Evolutionary conservation across 805 yeast species (phyloP).

Genomic region (Myxozyma neotropica): DNA sequence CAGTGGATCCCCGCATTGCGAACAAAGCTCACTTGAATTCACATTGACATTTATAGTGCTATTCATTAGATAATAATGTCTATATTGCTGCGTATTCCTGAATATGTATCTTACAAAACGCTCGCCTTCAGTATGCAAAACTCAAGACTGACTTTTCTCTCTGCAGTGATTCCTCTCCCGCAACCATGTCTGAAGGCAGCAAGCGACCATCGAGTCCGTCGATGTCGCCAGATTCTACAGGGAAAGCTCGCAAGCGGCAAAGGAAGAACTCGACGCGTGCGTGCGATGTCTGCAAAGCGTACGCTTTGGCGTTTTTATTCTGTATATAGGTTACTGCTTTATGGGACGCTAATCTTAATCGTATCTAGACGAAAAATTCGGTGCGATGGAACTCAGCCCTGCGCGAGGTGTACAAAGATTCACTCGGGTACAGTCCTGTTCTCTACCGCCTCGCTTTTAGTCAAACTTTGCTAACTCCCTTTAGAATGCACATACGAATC

Average conservation of each 20-base stretch:
- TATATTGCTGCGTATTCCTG: too few relatives aligned
- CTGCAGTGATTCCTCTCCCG: too few relatives aligned
- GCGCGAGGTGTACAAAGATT: conserved; percentile 17
- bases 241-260: conserved; percentile 17
- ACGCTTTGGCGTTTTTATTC: neutral
- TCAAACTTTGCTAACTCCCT: neutral
- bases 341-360: too few relatives aligned
- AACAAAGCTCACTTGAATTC: too few relatives aligned
- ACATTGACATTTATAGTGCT: too few relatives aligned
- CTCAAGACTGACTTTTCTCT: too few relatives aligned
- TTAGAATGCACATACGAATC: conserved; percentile 23
- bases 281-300: conserved; percentile 26
- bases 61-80: too few relatives aligned
- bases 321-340: too few relatives aligned
- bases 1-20: too few relatives aligned
- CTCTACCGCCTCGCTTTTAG: neutral
- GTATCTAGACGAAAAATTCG: conserved; percentile 3
- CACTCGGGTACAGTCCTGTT: conserved; percentile 3
- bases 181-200: neutral
- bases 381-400: conserved; percentile 28
- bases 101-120: too few relatives aligned
- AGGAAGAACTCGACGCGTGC: conserved; percentile 30
- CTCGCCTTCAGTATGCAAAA: too few relatives aligned
- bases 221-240: neutral
- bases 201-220: neutral